A percentile compares a stretch with the other conserved stretches of the same genome.
Conservation (phyloP, 2,329 filamentous ascomycete species). For the Clonostachys sp. region DNA sequence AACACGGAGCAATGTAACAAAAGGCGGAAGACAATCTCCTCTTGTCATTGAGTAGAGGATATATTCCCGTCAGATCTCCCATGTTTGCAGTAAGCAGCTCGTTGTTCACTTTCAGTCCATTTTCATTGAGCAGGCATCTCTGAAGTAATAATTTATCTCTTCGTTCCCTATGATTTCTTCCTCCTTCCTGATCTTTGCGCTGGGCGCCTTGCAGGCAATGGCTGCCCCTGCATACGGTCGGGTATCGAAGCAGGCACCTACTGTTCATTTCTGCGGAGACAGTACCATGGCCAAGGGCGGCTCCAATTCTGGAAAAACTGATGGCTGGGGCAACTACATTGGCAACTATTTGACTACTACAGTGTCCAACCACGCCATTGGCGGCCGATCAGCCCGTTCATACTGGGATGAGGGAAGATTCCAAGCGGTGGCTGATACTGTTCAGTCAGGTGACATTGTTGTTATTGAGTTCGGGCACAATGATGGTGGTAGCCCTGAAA, state of each 20-base stretch:
- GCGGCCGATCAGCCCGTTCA: conserved; percentile 61
- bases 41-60: too few relatives aligned
- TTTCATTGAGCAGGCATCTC: too few relatives aligned
- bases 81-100: too few relatives aligned
- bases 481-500: conserved; percentile 53
- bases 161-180: conserved; percentile 24
- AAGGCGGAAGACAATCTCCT: too few relatives aligned
- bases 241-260: conserved; percentile 10
- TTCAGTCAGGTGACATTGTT: conserved; percentile 58
- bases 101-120: too few relatives aligned
- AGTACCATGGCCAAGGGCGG: conserved; percentile 53
- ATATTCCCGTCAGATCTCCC: too few relatives aligned
- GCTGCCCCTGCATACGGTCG: neutral
- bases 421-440: conserved; percentile 43
- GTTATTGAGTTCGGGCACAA: conserved; percentile 73
- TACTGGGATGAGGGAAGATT: conserved; percentile 65
- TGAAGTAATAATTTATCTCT: conserved; percentile 11
- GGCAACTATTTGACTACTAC: conserved; percentile 35
- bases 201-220: conserved; percentile 7
- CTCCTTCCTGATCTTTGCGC: conserved; percentile 7
- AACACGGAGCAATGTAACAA: too few relatives aligned
- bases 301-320: conserved; percentile 28
- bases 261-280: conserved; percentile 54
- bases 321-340: conserved; percentile 62
- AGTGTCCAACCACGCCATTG: conserved; percentile 60